Evolutionary conservation across 2,329 filamentous ascomycete genomes (phyloP), one percentile per base, ranked within the genome.

Genomic region (Neopestalotiopsis sp.): DNA sequence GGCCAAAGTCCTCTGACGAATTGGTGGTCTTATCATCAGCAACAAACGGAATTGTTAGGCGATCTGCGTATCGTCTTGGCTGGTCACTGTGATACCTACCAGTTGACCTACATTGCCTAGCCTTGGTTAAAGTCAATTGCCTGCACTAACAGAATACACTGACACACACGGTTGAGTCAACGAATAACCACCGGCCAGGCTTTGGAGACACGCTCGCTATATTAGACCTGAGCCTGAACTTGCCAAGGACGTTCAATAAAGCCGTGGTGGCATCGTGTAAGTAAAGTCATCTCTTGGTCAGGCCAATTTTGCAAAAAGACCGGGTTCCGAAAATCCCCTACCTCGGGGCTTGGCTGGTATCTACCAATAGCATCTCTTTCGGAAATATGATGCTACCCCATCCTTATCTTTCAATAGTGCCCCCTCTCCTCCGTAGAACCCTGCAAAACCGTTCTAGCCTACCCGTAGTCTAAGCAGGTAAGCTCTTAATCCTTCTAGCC

Each of bases 371-470:
- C 34, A 10, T 38, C 34, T 38, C 34, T 38, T 38, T 38, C 34
- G 34, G 45, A 17, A 52, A 52, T 52, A 52, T 52, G 45, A 52
- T 52, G 45, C 45, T n/a, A 52, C 45, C n/a, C 45, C 9, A 17
- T 52, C 45, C 45, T 52, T 52, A 52, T 52, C 45, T 52, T 52
- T 52, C 45, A 52, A 52, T 52, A 52, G 45, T 52, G 45, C 45
- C 17, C 17, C 17, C n/a, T n/a, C n/a, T n/a, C n/a, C 9, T n/a
- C 17, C 45, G 14, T 52, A 20, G 45, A 20, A 52, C 45, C 45
- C 45, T 52, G 45, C 45, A 52, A 20, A 52, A 17, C 17, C 45
- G 45, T 52, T 52, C 45, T 52, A 52, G 45, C n/a, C 17, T 52
- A 52, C n/a, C 45, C 45, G n/a, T 52, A 52, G 45, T 7, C 17